A percentile compares a stretch with the other conserved stretches of the same genome.
phyloP scores from a whole-genome alignment of 176 grass and related monocot genomes.

The Bothriochloa decipiens region DNA sequence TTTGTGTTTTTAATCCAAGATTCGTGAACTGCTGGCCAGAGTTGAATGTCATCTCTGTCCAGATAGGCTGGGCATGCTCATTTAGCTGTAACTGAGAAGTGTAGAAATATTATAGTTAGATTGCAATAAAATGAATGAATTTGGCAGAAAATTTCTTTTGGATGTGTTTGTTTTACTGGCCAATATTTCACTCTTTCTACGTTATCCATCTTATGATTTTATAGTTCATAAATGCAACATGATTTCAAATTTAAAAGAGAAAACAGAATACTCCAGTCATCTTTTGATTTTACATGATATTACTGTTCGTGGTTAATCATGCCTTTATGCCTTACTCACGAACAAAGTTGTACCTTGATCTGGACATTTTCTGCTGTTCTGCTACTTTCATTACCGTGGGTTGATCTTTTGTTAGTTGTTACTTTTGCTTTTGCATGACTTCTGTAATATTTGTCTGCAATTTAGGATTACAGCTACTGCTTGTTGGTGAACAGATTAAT shows the following conservation, averaged over 20 bases:
- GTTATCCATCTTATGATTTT: constrained; percentile 19
- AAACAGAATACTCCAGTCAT: not conserved
- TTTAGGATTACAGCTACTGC: not conserved
- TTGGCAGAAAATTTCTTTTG: not conserved
- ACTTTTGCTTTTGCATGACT: constrained; percentile 9
- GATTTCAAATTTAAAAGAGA: not conserved
- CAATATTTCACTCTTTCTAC: not conserved
- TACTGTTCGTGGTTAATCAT: not conserved
- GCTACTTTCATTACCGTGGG: not conserved
- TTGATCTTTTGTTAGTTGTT: constrained; percentile 5
- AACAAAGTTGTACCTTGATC: not conserved
- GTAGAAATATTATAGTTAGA: constrained; percentile 19
- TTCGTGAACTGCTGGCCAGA: constrained; percentile 48
- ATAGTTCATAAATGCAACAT: constrained; percentile 18
- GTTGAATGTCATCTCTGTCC: constrained; percentile 74
- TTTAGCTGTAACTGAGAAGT: constrained; percentile 93
- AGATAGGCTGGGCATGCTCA: constrained; percentile 92
- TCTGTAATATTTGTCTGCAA: constrained; percentile 1
- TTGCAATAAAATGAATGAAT: constrained; percentile 13
- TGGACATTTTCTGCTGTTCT: constrained; percentile 10
- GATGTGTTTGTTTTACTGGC: constrained; percentile 9
- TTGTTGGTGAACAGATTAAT: constrained; percentile 7
- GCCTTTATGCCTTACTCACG: not conserved
- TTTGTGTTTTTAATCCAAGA: constrained; percentile 51
- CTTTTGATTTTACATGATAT: not conserved